A percentile compares a stretch with the other conserved stretches of the same genome.
These are phyloP conservation scores for Fusarium sp. DNA, from an alignment of 2,329 filamentous ascomycete species.

Conservation along the genomic window DNA sequence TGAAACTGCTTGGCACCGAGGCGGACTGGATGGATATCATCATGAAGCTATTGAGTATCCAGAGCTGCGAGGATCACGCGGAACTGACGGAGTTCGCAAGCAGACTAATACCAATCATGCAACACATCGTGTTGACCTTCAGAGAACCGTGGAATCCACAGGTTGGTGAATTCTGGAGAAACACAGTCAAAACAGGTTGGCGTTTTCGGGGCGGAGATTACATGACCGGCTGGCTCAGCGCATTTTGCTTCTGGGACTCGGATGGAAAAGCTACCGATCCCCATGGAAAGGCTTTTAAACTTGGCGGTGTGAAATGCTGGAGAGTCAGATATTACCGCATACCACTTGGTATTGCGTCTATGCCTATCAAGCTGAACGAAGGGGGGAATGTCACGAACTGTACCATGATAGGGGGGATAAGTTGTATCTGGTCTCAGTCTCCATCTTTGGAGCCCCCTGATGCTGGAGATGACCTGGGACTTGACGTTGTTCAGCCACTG, in stretches of 20 bases:
- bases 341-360: background rate
- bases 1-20: rapidly evolving
- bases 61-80: background rate
- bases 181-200: background rate
- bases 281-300: rapidly evolving
- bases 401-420: background rate
- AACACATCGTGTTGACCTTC: background rate
- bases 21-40: background rate
- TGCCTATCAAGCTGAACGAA: background rate
- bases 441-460: too few relatives aligned
- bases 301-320: background rate
- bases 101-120: background rate
- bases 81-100: background rate
- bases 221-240: background rate
- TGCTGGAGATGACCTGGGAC: too few relatives aligned
- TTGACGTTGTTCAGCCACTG: background rate
- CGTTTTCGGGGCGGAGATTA: background rate
- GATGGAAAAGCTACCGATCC: too few relatives aligned
- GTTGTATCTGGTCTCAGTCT: too few relatives aligned
- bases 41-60: rapidly evolving
- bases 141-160: background rate
- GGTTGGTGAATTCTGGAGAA: background rate
- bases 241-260: background rate
- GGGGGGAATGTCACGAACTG: rapidly evolving
- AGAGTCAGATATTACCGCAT: background rate